Evolutionary conservation across 2,329 filamentous ascomycete species (phyloP), one percentile per base, ranked within the genome.

Genomic region (Talaromyces sp.): DNA sequence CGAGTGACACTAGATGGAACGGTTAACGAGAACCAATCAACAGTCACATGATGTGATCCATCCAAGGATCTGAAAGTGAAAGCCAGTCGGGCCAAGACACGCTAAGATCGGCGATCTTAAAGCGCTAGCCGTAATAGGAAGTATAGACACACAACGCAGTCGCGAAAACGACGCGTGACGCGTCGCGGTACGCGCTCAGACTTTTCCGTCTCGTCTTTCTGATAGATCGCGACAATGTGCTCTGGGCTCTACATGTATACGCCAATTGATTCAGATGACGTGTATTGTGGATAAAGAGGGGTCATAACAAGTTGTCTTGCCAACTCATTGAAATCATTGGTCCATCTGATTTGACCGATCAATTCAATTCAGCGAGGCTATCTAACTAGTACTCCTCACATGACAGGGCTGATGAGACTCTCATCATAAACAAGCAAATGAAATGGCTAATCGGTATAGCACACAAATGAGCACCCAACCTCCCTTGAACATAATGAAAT

Each of bases 141-240:
- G 22, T 31, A 56, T 56, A 41, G 19, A 52, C 11, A n/a, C 13
- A 43, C 47, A 27, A 45, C 7, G 3, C 37, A 31, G 39, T 56
- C 60, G 60, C 60, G 60, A 62, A 62, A 56, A 41, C 41, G 39
- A 45, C 63, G 63, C 63, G 63, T 13, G 19, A 57, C 63, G 57
- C 63, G 63, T 60, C 47, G n/a, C 56, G 56, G 22, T 22, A 35
- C 62, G 62, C 56, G 62, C 39, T 47, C 16, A 33, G 10, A 31
- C n/a, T 41, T 56, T 52, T 54, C 11, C 24, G 13, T 8, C 47
- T 52, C 48, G 50, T 10, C 37, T 56, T 35, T 31, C 37, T 10
- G 6, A 50, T 16, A 27, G 47, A 52, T 14, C 48, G 48, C 48
- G 48, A 52, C 24, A 3, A 27, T 47, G 14, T 39, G n/a, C 24